A percentile compares a stretch with the other conserved stretches of the same genome.
Evolutionary conservation across 192 early-diverging fungal species (phyloP).

Genomic region (Chytriomyces hyalinus): DNA sequence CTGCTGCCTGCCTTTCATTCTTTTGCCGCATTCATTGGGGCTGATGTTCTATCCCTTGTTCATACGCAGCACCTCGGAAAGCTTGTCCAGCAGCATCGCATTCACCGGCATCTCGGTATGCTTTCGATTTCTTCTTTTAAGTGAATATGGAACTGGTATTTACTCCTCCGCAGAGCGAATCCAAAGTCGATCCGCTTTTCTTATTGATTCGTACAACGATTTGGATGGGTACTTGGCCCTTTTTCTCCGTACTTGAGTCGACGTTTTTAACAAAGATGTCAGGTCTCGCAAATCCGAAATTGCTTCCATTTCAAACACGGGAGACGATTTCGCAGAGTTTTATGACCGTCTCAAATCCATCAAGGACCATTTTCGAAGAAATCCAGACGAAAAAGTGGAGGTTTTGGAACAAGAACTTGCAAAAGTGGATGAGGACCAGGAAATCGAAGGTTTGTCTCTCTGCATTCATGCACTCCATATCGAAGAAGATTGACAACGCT

Average conservation of each 20-base stretch:
- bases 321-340: slow-evolving; percentile 78
- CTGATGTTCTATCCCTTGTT: too few species aligned
- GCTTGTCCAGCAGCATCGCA: slow-evolving; percentile 80
- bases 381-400: slow-evolving; percentile 76
- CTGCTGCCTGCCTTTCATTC: too few species aligned
- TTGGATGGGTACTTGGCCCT: slow-evolving; percentile 61
- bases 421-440: slow-evolving; percentile 32
- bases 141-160: neutral
- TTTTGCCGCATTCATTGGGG: too few species aligned
- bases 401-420: slow-evolving; percentile 70
- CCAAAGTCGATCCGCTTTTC: slow-evolving; percentile 62
- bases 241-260: neutral
- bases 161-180: slow-evolving; percentile 60
- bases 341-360: slow-evolving; percentile 82
- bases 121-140: too few species aligned
- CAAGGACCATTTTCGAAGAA: slow-evolving; percentile 78
- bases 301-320: slow-evolving; percentile 65
- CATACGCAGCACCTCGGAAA: slow-evolving; percentile 71
- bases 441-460: slow-evolving; percentile 28
- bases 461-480: neutral
- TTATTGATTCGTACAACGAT: slow-evolving; percentile 74
- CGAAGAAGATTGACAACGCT: neutral
- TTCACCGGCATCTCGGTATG: slow-evolving; percentile 60
- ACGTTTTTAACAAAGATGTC: neutral
- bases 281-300: slow-evolving; percentile 74